A percentile compares a stretch with the other conserved stretches of the same genome.
These are phyloP conservation scores for Oryza rufipogon DNA, from an alignment of 176 grass and related monocot species.

Conservation along the genomic window DNA sequence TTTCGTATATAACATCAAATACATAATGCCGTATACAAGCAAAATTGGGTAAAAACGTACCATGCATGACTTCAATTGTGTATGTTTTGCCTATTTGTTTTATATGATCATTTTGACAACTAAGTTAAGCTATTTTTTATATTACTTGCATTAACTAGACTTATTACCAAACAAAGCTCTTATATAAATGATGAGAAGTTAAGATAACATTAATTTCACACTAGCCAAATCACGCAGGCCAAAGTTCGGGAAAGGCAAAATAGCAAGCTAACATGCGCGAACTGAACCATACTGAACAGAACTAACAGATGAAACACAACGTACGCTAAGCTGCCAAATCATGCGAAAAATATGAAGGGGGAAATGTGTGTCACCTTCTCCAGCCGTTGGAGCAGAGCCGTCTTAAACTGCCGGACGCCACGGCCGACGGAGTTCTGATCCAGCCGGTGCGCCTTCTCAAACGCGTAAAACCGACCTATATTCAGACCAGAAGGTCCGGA, in stretches of 20 bases:
- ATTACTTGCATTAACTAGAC: background rate
- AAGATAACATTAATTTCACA: background rate
- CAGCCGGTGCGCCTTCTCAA: slow-evolving; percentile 89
- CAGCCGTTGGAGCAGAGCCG: slow-evolving; percentile 75
- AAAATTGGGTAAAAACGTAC: background rate
- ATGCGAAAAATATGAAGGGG: slow-evolving; percentile 28
- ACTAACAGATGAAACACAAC: slow-evolving; percentile 29
- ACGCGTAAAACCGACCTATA: slow-evolving; percentile 91
- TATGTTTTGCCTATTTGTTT: background rate
- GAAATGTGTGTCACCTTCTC: slow-evolving; percentile 63
- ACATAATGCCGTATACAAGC: background rate
- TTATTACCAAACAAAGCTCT: background rate
- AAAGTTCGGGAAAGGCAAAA: slow-evolving; percentile 17
- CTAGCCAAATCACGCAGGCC: slow-evolving; percentile 9
- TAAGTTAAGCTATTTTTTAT: background rate
- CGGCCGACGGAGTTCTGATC: slow-evolving; percentile 85
- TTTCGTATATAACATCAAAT: background rate
- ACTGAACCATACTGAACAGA: slow-evolving; percentile 39
- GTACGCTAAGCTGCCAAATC: slow-evolving; percentile 27
- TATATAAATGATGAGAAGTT: background rate
- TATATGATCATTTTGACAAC: background rate
- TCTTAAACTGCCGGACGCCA: slow-evolving; percentile 97
- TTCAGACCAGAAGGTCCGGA: slow-evolving; percentile 3
- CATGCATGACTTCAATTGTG: background rate
- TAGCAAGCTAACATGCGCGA: slow-evolving; percentile 19